A percentile compares a stretch with the other conserved stretches of the same genome.
These are phyloP conservation scores for Aureobasidium zeae DNA, from an alignment of 2,329 filamentous ascomycete species.

Conservation along the genomic window DNA sequence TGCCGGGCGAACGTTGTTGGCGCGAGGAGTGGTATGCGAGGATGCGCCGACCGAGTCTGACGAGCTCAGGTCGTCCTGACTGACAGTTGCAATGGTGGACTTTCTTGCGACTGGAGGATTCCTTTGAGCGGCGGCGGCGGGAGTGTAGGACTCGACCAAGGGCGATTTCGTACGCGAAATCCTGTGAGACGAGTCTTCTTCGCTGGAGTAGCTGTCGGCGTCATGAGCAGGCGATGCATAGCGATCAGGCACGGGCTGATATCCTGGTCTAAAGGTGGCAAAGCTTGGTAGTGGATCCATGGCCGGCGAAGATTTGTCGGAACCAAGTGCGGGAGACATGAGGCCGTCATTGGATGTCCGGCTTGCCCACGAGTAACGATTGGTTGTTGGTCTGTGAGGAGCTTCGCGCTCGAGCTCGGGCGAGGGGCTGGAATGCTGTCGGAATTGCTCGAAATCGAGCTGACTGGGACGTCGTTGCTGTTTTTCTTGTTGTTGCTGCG, in stretches of 20 bases:
- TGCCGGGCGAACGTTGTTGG: slow-evolving; percentile 15
- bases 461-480: too few species aligned
- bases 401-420: not conserved
- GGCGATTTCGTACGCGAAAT: slow-evolving; percentile 1
- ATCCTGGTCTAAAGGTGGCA: slow-evolving; percentile 17
- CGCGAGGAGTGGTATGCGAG: slow-evolving; percentile 22
- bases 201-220: slow-evolving; percentile 13
- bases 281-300: slow-evolving; percentile 14
- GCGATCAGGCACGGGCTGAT: slow-evolving; percentile 16
- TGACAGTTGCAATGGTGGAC: slow-evolving; percentile 1
- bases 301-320: slow-evolving; percentile 9
- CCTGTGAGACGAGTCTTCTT: slow-evolving; percentile 2
- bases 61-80: slow-evolving; percentile 5
- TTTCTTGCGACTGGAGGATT: not conserved
- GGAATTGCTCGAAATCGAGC: too few species aligned
- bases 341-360: slow-evolving; percentile 26
- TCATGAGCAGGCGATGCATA: slow-evolving; percentile 17
- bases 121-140: not conserved
- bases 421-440: not conserved
- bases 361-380: slow-evolving; percentile 27
- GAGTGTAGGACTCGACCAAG: not conserved
- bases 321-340: slow-evolving; percentile 17
- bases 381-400: slow-evolving; percentile 17
- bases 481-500: not conserved
- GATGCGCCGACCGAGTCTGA: slow-evolving; percentile 21